Evolutionary conservation across 495 filamentous ascomycete genomes (phyloP).

Genomic region (Pyronema domesticum): DNA sequence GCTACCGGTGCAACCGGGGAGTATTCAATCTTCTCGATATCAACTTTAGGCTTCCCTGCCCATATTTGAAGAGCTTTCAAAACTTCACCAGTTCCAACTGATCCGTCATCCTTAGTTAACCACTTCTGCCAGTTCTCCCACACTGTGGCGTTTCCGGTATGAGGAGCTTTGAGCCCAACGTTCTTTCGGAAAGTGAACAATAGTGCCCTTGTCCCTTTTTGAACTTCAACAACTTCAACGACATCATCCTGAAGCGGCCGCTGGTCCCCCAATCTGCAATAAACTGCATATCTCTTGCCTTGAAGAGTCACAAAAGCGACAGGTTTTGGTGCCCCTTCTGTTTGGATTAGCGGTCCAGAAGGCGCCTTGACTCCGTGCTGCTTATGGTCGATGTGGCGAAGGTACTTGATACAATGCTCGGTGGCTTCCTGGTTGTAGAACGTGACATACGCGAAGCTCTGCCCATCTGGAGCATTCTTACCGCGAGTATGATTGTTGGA

Average conservation of each 20-base stretch:
- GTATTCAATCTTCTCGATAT: not conserved
- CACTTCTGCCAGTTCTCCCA: conserved; percentile 1
- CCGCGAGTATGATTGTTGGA: not conserved
- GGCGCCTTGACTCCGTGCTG: not conserved
- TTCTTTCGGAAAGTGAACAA: not conserved
- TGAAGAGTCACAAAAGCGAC: not conserved
- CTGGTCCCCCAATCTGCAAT: not conserved
- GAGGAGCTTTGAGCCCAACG: not conserved
- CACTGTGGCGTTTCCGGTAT: not conserved
- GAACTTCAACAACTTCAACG: not conserved
- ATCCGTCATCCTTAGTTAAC: not conserved
- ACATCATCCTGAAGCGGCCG: not conserved
- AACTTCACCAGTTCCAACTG: not conserved
- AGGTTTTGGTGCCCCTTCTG: not conserved
- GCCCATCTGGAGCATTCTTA: not conserved
- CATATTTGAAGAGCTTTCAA: not conserved
- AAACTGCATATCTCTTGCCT: not conserved
- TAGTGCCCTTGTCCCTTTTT: not conserved
- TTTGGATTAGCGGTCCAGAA: not conserved
- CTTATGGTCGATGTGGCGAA: not conserved
- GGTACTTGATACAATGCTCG: not conserved
- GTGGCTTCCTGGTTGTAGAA: not conserved
- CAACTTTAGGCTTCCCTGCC: not conserved
- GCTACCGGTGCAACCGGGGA: not conserved
- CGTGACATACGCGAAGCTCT: conserved; percentile 2